phyloP scores from a whole-genome alignment of 768 basidiomycete species.

The Steccherinum ochraceum region DNA sequence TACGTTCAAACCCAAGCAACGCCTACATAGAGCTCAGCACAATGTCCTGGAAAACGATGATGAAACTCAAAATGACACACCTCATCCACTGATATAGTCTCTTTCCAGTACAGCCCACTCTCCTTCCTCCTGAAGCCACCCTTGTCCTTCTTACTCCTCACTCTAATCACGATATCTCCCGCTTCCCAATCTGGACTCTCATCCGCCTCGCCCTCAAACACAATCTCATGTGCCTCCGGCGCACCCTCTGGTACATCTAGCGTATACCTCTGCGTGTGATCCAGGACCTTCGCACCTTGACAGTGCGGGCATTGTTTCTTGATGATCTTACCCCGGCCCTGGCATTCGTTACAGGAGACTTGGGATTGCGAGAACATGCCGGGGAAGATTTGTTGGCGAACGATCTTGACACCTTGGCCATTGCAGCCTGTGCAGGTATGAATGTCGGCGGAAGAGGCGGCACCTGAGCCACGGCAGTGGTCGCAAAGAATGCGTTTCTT shows the following conservation, averaged over 20 bases:
- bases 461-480: slow-evolving; percentile 94
- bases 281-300: slow-evolving; percentile 71
- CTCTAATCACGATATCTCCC: slow-evolving; percentile 85
- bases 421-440: slow-evolving; percentile 81
- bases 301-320: slow-evolving; percentile 79
- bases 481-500: slow-evolving; percentile 92
- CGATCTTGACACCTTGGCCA: slow-evolving; percentile 79
- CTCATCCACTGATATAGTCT: slow-evolving; percentile 89
- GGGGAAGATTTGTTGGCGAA: slow-evolving; percentile 93
- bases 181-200: slow-evolving; percentile 95
- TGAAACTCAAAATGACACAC: slow-evolving; percentile 34
- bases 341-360: slow-evolving; percentile 76
- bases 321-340: slow-evolving; percentile 78
- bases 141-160: slow-evolving; percentile 69
- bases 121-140: slow-evolving; percentile 90
- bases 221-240: slow-evolving; percentile 88
- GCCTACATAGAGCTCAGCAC: slow-evolving; percentile 46
- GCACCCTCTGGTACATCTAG: slow-evolving; percentile 83
- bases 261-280: slow-evolving; percentile 75
- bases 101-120: slow-evolving; percentile 84
- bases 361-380: slow-evolving; percentile 94
- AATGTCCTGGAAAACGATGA: slow-evolving; percentile 2
- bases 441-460: slow-evolving; percentile 82
- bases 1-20: slow-evolving; percentile 91
- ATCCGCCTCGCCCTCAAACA: slow-evolving; percentile 96